Conservation (phyloP, 129 eudicot genomes). For the Tagetes erecta region DNA sequence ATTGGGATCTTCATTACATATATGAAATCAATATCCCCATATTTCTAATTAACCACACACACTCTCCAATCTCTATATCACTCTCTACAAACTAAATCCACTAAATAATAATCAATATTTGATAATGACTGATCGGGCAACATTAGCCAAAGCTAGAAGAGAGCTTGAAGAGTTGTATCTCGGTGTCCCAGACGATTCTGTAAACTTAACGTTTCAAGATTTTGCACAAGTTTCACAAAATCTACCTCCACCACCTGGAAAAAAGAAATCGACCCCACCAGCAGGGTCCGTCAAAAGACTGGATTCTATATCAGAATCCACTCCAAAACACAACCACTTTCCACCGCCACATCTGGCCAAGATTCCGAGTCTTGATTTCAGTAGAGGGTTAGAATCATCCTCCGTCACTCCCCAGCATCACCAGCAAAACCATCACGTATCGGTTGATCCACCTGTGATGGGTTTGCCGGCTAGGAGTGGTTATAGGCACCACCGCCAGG, state of each 20-base stretch:
- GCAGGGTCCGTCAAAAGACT: slow-evolving; percentile 1
- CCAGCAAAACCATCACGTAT: slow-evolving; percentile 15
- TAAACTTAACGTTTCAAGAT: slow-evolving; percentile 77
- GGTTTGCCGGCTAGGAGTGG: slow-evolving; percentile 10
- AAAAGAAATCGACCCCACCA: slow-evolving; percentile 24
- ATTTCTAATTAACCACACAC: slow-evolving; percentile 19
- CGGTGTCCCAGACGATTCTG: slow-evolving; percentile 80
- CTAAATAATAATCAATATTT: neutral
- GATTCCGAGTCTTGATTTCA: slow-evolving; percentile 77
- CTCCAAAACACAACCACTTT: slow-evolving; percentile 36
- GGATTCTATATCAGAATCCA: slow-evolving; percentile 41
- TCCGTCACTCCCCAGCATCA: slow-evolving; percentile 23
- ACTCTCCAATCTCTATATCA: slow-evolving; percentile 4
- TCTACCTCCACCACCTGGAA: slow-evolving; percentile 20
- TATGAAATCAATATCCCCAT: slow-evolving; percentile 24
- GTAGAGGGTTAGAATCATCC: slow-evolving; percentile 50
- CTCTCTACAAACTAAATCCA: neutral
- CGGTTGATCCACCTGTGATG: neutral
- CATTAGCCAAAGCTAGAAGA: slow-evolving; percentile 59
- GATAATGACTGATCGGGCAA: slow-evolving; percentile 40
- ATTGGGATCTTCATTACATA: slow-evolving; percentile 30
- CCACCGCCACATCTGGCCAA: slow-evolving; percentile 42
- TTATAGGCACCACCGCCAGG: slow-evolving; percentile 28
- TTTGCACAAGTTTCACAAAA: slow-evolving; percentile 55
- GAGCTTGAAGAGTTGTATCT: slow-evolving; percentile 74